Evolutionary conservation across 2,329 filamentous ascomycete species (phyloP), one percentile per base, ranked within the genome.

Genomic region (Fusarium avenaceum): DNA sequence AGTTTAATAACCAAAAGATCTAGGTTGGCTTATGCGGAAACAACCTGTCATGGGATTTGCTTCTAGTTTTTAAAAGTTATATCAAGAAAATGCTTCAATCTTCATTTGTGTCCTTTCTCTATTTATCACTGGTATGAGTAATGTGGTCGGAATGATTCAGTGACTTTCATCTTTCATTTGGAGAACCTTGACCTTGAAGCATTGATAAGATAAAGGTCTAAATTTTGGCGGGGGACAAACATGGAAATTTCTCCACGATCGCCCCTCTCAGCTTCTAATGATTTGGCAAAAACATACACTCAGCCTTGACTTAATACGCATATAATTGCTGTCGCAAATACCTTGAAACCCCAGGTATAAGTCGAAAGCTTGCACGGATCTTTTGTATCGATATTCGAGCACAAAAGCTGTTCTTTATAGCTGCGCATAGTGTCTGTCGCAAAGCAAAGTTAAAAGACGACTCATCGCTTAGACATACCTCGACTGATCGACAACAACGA

Each of bases 221-320:
- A 56, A 68, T 24, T 71, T 69, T 70, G 67, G 67, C 67, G 67
- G 67, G 67, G 67, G 59, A 70, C 67, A 52, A 70, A 24, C 40
- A 50, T 55, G 59, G 59, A 71, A 71, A 66, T 71, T 71, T 71
- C 68, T 71, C 64, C 40, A 39, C 24, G 28, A 51, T 39, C 48
- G 47, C 59, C 57, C 61, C 69, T 63, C 67, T 48, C 30, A 54
- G 32, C 56, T 50, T 57, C 19, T 50, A 13, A 22, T 54, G 33
- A 20, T 39, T 33, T 22, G 19, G 5, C n/a, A n/a, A 38, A 32
- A 48, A 30, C 28, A 46, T 32, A n/a, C 24, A 26, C 26, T 24
- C 30, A 33, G 32, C 6, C 26, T 43, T 49, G 32, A 22, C 20
- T 30, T 48, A 20, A 33, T 50, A 22, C 17, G 1, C 4, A 11